A percentile compares a stretch with the other conserved stretches of the same genome.
phyloP scores from a whole-genome alignment of 306 rosid genomes.

The Abrus pulchellus region DNA sequence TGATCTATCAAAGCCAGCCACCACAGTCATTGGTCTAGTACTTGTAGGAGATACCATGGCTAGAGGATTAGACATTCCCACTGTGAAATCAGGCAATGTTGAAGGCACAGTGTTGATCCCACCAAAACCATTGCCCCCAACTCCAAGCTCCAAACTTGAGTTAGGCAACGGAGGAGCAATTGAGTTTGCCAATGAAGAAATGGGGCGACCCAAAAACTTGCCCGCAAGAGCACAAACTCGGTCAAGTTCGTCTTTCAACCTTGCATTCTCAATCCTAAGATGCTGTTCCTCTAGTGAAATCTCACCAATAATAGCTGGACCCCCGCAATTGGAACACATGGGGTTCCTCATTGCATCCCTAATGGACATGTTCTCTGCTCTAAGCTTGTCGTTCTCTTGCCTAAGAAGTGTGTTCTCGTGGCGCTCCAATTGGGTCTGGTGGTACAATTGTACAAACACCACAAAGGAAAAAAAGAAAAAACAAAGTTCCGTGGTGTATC shows the following conservation, averaged over 20 bases:
- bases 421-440: constrained; percentile 94
- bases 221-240: constrained; percentile 90
- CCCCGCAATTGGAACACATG: constrained; percentile 91
- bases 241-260: constrained; percentile 90
- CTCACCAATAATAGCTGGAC: constrained; percentile 86
- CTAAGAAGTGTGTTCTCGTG: constrained; percentile 90
- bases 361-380: constrained; percentile 93
- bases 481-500: not conserved
- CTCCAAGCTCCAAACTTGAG: constrained; percentile 90
- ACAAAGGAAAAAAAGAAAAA: not conserved
- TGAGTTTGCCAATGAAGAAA: constrained; percentile 59
- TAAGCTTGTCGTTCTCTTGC: constrained; percentile 94
- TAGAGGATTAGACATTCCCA: constrained; percentile 60
- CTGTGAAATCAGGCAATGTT: constrained; percentile 71
- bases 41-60: constrained; percentile 52
- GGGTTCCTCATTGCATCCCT: constrained; percentile 97
- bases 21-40: constrained; percentile 41
- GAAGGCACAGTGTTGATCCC: constrained; percentile 59
- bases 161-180: constrained; percentile 71
- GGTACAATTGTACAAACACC: constrained; percentile 44
- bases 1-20: constrained; percentile 63
- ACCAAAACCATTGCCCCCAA: constrained; percentile 85
- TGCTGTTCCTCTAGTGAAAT: constrained; percentile 93
- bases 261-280: constrained; percentile 83
- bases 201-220: constrained; percentile 85